These are phyloP conservation scores for Fusarium sp. DNA, from an alignment of 2,329 filamentous ascomycete genomes.

Conservation along the genomic window DNA sequence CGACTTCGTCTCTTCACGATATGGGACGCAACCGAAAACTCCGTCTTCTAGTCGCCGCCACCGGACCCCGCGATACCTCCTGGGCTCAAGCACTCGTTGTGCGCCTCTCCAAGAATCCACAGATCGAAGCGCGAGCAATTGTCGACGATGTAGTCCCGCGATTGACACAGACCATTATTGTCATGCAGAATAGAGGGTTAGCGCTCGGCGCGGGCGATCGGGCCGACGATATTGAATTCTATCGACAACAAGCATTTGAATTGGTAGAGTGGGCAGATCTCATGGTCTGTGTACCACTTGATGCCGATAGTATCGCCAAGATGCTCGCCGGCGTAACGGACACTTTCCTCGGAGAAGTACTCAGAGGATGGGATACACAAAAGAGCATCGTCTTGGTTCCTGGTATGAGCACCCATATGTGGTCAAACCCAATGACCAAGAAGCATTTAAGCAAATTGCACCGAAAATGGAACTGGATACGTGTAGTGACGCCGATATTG, in stretches of 20 bases:
- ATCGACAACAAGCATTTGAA: slow-evolving; percentile 67
- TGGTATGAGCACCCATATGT: slow-evolving; percentile 89
- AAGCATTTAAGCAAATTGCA: slow-evolving; percentile 87
- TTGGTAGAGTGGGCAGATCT: slow-evolving; percentile 90
- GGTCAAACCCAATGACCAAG: slow-evolving; percentile 90
- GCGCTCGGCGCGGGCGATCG: slow-evolving; percentile 49
- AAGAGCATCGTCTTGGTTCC: slow-evolving; percentile 89
- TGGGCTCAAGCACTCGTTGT: slow-evolving; percentile 75
- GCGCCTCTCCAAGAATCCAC: slow-evolving; percentile 72
- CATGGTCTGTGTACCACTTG: slow-evolving; percentile 84
- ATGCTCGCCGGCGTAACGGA: slow-evolving; percentile 89
- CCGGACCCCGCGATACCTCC: slow-evolving; percentile 72
- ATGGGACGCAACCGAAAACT: slow-evolving; percentile 60
- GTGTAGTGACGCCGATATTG: slow-evolving; percentile 81
- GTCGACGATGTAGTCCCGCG: slow-evolving; percentile 74
- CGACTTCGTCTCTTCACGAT: slow-evolving; percentile 54
- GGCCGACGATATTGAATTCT: slow-evolving; percentile 64
- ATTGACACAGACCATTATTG: slow-evolving; percentile 71
- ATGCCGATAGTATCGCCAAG: slow-evolving; percentile 85
- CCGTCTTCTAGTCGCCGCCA: slow-evolving; percentile 73
- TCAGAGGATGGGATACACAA: slow-evolving; percentile 87
- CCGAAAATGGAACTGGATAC: slow-evolving; percentile 88
- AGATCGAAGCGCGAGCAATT: slow-evolving; percentile 71
- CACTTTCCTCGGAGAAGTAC: slow-evolving; percentile 81
- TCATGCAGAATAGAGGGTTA: slow-evolving; percentile 66